Percentiles rank a stretch among this genome's conserved stretches.
Evolutionary conservation across 2,329 filamentous ascomycete species (phyloP).

Genomic region (Aureobasidium subglaciale): DNA sequence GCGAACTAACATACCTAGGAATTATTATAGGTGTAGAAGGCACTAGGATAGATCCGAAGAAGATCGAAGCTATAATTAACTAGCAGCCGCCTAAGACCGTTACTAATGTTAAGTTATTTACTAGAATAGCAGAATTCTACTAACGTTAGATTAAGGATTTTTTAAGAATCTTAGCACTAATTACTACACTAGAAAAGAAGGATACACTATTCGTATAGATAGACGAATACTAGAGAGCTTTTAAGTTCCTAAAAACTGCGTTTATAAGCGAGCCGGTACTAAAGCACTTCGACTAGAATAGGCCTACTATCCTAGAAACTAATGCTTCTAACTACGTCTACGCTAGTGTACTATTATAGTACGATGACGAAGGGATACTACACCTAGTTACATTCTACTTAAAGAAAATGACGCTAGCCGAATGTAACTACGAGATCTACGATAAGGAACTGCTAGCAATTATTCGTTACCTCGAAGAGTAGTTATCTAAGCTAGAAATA

Average conservation of each 20-base stretch:
- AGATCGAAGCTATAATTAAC: not conserved
- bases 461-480: not conserved
- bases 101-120: constrained; percentile 6
- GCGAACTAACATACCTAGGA: not conserved
- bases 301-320: constrained; percentile 1
- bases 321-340: constrained; percentile 8
- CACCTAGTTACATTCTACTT: constrained; percentile 1
- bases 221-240: not conserved
- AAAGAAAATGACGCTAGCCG: not conserved
- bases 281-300: not conserved
- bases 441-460: constrained; percentile 9
- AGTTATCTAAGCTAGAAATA: not conserved
- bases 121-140: not conserved
- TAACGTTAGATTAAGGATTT: constrained; percentile 1
- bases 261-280: not conserved
- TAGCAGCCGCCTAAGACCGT: not conserved
- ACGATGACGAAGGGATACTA: not conserved
- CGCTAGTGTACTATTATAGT: not conserved
- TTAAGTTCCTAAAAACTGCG: not conserved
- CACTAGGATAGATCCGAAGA: not conserved
- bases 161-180: not conserved
- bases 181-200: not conserved
- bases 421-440: constrained; percentile 13
- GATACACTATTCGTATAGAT: not conserved
- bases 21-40: not conserved